Evolutionary conservation across 2,329 filamentous ascomycete species (phyloP), one percentile per base, ranked within the genome.

Genomic region (Fusarium virguliforme): DNA sequence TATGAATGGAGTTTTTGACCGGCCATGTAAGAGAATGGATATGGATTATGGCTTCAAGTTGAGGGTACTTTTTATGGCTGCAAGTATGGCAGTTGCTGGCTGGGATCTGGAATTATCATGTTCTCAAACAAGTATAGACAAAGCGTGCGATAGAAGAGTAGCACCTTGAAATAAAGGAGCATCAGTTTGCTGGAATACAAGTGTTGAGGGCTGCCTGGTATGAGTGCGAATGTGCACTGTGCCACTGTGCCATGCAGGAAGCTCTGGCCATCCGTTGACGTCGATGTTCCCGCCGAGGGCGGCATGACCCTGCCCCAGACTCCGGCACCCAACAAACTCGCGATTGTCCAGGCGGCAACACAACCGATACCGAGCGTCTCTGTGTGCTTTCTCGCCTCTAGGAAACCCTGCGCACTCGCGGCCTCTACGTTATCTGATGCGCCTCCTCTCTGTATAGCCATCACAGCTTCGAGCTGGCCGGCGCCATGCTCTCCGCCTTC

Each of bases 401-500:
- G 28, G 22, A 58, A 18, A 58, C 24, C 13, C 50, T 65, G 34
- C 41, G 10, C 48, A 54, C 59, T 12, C 40, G n/a, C 38, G 43
- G 18, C 41, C 18, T 32, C 41, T 32, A 8, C 41, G 51, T 48
- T 67, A 40, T 69, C 79, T 78, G 72, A 81, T 81, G 79, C 75
- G 71, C 73, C 62, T 67, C 75, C 57, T 65, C 63, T 67, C 50
- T 68, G 65, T 62, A 74, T 80, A 79, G 70, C 72, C 65, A 67
- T 65, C 71, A 71, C 74, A 78, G 77, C 76, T 75, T 74, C 72
- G 83, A 81, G 84, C 83, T 84, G 82, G 81, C 78, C 81, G 73
- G 70, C 81, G 86, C 85, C 82, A 98, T 98, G 96, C 92, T 99
- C 83, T 97, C 95, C 83, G 96, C 96, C 80, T 99, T 99, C 84